Evolutionary conservation across 345 rosid genomes (phyloP), one percentile per base, ranked within the genome.

Genomic region (Adansonia digitata): DNA sequence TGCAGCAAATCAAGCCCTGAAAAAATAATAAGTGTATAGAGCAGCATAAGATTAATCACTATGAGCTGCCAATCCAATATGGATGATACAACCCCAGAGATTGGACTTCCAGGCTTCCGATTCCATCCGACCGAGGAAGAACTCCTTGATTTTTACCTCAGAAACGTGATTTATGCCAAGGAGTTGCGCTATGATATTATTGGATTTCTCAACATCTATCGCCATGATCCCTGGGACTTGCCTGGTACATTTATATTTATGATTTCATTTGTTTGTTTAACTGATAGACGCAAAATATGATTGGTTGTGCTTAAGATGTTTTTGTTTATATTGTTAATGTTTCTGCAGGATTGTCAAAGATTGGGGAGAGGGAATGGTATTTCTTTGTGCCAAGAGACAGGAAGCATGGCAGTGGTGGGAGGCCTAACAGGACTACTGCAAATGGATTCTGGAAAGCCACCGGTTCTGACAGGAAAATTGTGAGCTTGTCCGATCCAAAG

Each of bases 371-470:
- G 39, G 98, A 94, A 68, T 94, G 98, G 98, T 94, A 94, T 59
- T 94, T 94, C 75, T 90, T 88, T 61, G 98, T 94, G 78, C 98
- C 97, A 0, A 86, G 97, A 67, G 97, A 94, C 74, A 89, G 91
- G 86, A 94, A 89, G 76, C 90, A 90, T 67, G 97, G 98, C 3
- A 86, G 78, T 27, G 94, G 97, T 42, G 97, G 97, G 59, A 85
- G 98, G 74, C 97, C 98, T 0, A 92, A 91, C 74, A 83, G 98
- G 85, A 91, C 94, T 1, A 94, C 99, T 6, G 89, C 75, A 49
- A 86, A 79, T 31, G 99, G 99, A 42, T 95, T 90, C 80, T 95
- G 99, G 98, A 95, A 95, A 75, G 99, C 99, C 72, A 95, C 99
- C 0, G 99, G 99, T 45, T 92, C 97, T 0, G 98, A 95, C 66